These are phyloP conservation scores for Corynespora cassiicola DNA, from an alignment of 2,329 filamentous ascomycete species.

Conservation along the genomic window DNA sequence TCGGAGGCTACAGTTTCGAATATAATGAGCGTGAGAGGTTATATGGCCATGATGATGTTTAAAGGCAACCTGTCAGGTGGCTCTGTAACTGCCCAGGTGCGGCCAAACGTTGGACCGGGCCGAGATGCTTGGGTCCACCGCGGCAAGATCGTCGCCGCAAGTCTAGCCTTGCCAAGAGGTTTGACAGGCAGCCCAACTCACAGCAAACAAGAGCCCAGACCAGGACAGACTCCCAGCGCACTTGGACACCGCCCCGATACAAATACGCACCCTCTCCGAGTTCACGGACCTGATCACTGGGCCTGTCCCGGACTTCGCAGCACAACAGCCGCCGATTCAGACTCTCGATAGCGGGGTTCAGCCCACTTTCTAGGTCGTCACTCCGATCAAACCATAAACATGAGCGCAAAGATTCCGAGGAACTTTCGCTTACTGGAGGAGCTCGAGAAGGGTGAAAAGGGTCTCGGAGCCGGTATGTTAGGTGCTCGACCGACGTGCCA, in stretches of 20 bases:
- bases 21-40: constrained; percentile 3
- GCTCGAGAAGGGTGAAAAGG: constrained; percentile 99
- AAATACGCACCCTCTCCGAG: no score
- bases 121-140: constrained; percentile 18
- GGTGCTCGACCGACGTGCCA: no score
- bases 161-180: constrained; percentile 10
- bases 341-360: constrained; percentile 37
- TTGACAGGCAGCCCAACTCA: constrained; percentile 12
- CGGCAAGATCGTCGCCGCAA: constrained; percentile 11
- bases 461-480: constrained; percentile 78
- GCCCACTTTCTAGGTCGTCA: constrained; percentile 30
- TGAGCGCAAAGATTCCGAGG: constrained; percentile 81
- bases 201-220: no score
- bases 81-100: constrained; percentile 2
- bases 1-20: no score
- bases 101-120: constrained; percentile 23
- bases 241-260: no score
- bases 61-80: constrained; percentile 22
- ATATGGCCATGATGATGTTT: constrained; percentile 9
- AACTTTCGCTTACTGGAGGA: constrained; percentile 98
- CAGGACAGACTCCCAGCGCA: no score
- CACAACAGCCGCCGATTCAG: no score
- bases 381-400: constrained; percentile 37
- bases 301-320: no score
- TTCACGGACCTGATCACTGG: no score